Conservation (phyloP, 1,284 basidiomycete genomes). For the Hypsizygus ulmarius region DNA sequence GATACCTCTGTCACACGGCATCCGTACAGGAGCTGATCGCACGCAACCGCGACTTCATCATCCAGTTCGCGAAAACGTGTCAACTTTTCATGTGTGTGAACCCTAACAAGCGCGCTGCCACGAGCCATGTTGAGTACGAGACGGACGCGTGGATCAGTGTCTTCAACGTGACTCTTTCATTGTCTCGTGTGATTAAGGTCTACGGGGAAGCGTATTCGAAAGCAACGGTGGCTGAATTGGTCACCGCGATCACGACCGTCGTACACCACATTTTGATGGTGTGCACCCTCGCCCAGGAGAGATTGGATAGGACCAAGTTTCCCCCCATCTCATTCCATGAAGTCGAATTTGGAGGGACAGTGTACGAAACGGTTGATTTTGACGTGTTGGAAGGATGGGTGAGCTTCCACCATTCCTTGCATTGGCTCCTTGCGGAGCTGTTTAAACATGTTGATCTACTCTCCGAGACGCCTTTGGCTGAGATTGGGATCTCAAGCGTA, state of each 20-base stretch:
- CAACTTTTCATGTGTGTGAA: slow-evolving; percentile 90
- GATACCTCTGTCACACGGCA: slow-evolving; percentile 71
- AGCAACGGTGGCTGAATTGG: slow-evolving; percentile 57
- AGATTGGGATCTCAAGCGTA: slow-evolving; percentile 53
- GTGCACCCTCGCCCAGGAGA: slow-evolving; percentile 60
- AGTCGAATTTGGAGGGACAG: slow-evolving; percentile 60
- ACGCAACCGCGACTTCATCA: slow-evolving; percentile 56
- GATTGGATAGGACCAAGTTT: slow-evolving; percentile 67
- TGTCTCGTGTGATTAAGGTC: slow-evolving; percentile 84
- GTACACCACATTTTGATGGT: slow-evolving; percentile 73
- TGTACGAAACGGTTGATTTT: slow-evolving; percentile 68
- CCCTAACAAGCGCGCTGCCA: slow-evolving; percentile 80
- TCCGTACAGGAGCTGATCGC: slow-evolving; percentile 79
- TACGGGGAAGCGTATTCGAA: slow-evolving; percentile 79
- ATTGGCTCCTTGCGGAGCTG: slow-evolving; percentile 90
- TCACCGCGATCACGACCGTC: slow-evolving; percentile 68
- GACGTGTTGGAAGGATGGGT: slow-evolving; percentile 81
- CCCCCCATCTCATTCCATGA: slow-evolving; percentile 57
- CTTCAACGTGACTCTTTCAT: slow-evolving; percentile 87
- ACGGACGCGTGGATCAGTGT: slow-evolving; percentile 92
- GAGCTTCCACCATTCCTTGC: slow-evolving; percentile 93
- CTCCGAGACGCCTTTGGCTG: slow-evolving; percentile 50
- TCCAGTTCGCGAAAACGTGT: slow-evolving; percentile 63
- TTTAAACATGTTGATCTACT: slow-evolving; percentile 78
- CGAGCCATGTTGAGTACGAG: slow-evolving; percentile 90